These are phyloP conservation scores for Boletus vermiculosoides DNA, from an alignment of 768 basidiomycete species.

Conservation along the genomic window DNA sequence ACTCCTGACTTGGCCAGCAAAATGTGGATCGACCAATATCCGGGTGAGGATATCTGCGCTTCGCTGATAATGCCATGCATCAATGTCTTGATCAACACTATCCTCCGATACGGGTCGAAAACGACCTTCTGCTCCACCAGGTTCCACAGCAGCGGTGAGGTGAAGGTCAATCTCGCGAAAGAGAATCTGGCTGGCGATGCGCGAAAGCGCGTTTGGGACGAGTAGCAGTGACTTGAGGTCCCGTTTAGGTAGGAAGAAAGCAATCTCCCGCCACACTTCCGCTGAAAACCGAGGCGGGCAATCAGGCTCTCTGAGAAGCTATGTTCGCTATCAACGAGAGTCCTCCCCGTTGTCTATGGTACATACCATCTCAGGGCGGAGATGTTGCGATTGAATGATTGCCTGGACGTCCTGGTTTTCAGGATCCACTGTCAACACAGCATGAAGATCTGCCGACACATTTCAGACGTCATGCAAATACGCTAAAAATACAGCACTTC, in stretches of 20 bases:
- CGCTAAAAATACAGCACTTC: not conserved
- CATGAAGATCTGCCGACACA: slow-evolving; percentile 54
- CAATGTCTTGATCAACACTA: slow-evolving; percentile 33
- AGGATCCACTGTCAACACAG: slow-evolving; percentile 61
- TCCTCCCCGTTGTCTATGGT: not conserved
- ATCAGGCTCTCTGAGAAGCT: slow-evolving; percentile 37
- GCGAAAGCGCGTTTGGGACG: slow-evolving; percentile 64
- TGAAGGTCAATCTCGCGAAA: slow-evolving; percentile 66
- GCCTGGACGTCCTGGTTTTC: slow-evolving; percentile 68
- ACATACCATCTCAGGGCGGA: slow-evolving; percentile 56
- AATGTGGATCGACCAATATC: slow-evolving; percentile 58
- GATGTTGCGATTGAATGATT: slow-evolving; percentile 51
- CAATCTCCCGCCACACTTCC: slow-evolving; percentile 74
- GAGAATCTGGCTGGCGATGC: slow-evolving; percentile 64
- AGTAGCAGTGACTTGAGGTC: slow-evolving; percentile 65
- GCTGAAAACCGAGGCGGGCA: slow-evolving; percentile 56
- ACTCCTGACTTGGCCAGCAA: slow-evolving; percentile 57
- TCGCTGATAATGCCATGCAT: slow-evolving; percentile 52
- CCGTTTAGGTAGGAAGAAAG: slow-evolving; percentile 54
- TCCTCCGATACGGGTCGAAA: slow-evolving; percentile 15
- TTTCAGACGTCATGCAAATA: slow-evolving; percentile 3
- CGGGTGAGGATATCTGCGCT: slow-evolving; percentile 70
- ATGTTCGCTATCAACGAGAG: slow-evolving; percentile 1
- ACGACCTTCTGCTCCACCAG: slow-evolving; percentile 14
- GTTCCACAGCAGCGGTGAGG: slow-evolving; percentile 43